Evolutionary conservation across 139 green algal genomes (phyloP), one percentile per base, ranked within the genome.

Genomic region (Chlorella sp.): DNA sequence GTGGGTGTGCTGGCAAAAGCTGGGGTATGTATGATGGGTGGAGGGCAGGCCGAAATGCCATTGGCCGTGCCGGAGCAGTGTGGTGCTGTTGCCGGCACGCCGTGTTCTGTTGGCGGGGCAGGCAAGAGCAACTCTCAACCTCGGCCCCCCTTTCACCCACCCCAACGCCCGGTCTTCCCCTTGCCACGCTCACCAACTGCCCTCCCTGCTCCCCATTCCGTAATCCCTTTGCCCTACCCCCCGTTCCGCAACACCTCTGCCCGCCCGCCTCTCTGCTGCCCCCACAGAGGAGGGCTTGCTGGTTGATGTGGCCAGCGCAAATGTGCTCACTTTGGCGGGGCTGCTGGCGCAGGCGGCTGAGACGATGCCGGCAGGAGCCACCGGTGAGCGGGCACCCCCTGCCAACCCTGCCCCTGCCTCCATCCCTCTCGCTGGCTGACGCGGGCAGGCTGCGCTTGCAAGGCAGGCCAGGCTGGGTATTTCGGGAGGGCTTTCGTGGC

Each of bases 281-380:
- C 4, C 1, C 64, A 69, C 85, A 89, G 85, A 53, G 32, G 69
- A 89, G 5, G 85, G 85, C 0, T 40, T 82, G 32, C 68, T 32
- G 39, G 30, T 89, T 42, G 69, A 81, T 0, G 85, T 89, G 28
- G 21, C 68, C 1, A 89, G 69, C 85, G 69, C 85, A 2, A 73
- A 81, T 26, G 85, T 69, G 11, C 32, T 89, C 28, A 89, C 85
- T 11, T 69, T 89, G 69, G 85, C 85, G 28, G 85, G 85, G 11
- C 69, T 89, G 85, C 85, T 89, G 69, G 69, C 85, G 39, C 69
- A 89, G 69, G 85, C 42, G 32, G 85, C 37, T 3, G 83, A 80
- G 83, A 37, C 69, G 40, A 26, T 84, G 79, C 79, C 79, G 16
- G 14, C 48, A 24, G 26, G 42, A 0, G 79, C 16, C 16, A 30